Conservation (phyloP, 2,329 filamentous ascomycete genomes). For the Alternaria triticimaculans region DNA sequence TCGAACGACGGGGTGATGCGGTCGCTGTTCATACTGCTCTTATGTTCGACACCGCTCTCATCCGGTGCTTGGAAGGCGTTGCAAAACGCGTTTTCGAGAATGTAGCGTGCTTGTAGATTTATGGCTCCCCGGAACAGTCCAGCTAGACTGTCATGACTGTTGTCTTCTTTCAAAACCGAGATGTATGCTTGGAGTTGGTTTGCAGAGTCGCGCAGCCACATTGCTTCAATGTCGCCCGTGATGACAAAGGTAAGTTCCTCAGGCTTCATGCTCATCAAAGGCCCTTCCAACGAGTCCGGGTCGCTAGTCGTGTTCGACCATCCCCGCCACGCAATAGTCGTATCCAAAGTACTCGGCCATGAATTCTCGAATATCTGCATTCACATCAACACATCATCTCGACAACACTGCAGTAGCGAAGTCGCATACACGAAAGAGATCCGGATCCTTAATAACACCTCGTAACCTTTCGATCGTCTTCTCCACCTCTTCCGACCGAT, state of each 20-base stretch:
- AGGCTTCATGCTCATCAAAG: conserved; percentile 4
- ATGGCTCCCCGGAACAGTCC: conserved; percentile 73
- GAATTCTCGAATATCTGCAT: conserved; percentile 69
- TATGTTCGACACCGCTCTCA: conserved; percentile 52
- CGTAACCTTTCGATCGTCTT: conserved; percentile 43
- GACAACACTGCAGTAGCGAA: background rate
- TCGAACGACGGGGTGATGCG: conserved; percentile 53
- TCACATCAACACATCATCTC: background rate
- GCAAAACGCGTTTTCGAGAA: conserved; percentile 64
- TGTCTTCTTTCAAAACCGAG: conserved; percentile 61
- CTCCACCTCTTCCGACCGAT: conserved; percentile 52
- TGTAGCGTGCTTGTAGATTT: conserved; percentile 73
- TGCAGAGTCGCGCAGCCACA: conserved; percentile 63
- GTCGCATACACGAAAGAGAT: conserved; percentile 61
- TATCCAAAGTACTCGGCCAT: conserved; percentile 79
- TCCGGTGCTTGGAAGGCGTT: conserved; percentile 60
- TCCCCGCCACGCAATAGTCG: conserved; percentile 73
- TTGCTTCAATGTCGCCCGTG: conserved; percentile 64
- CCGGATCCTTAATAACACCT: conserved; percentile 56
- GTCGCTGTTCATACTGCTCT: conserved; percentile 49
- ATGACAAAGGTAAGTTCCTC: conserved; percentile 66
- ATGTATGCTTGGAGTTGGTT: conserved; percentile 76
- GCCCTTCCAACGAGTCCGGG: background rate
- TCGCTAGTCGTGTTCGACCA: conserved; percentile 55
- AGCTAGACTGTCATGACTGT: conserved; percentile 59